A percentile compares a stretch with the other conserved stretches of the same genome.
These are phyloP conservation scores for Capniomyces stellatus DNA, from an alignment of 371 early-diverging fungal species.

Conservation along the genomic window DNA sequence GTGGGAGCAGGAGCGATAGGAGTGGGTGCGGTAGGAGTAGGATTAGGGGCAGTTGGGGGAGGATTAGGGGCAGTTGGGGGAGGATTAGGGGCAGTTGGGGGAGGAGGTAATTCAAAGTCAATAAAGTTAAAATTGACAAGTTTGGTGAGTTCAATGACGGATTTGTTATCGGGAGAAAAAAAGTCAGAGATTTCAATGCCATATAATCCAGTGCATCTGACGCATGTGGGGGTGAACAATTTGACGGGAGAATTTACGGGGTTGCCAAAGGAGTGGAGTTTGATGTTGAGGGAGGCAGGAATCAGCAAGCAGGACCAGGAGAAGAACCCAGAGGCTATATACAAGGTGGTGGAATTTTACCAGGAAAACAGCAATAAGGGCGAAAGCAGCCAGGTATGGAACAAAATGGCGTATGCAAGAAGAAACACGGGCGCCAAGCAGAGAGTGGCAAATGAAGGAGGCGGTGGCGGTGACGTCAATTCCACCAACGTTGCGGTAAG, in stretches of 20 bases:
- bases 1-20: neutral
- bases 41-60: too few relatives aligned
- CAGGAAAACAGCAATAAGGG: slow-evolving; percentile 42
- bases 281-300: slow-evolving; percentile 73
- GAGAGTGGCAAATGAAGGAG: too few relatives aligned
- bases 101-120: too few relatives aligned
- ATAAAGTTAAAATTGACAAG: too few relatives aligned
- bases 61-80: too few relatives aligned
- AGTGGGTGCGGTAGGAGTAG: neutral
- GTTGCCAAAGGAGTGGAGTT: slow-evolving; percentile 86
- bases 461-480: too few relatives aligned
- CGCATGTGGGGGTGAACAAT: slow-evolving; percentile 82
- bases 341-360: slow-evolving; percentile 89
- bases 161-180: slow-evolving; percentile 31
- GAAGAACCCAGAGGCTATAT: slow-evolving; percentile 81
- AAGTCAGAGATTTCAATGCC: slow-evolving; percentile 85
- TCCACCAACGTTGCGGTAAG: too few relatives aligned
- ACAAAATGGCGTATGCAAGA: slow-evolving; percentile 11
- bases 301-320: slow-evolving; percentile 88
- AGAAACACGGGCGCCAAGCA: too few relatives aligned
- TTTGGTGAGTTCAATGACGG: too few relatives aligned
- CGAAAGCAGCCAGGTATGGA: slow-evolving; percentile 11
- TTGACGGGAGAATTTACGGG: slow-evolving; percentile 84
- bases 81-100: too few relatives aligned
- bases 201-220: slow-evolving; percentile 89